Percentiles rank a stretch among this genome's conserved stretches.
These are phyloP conservation scores for Musa schizocarpa DNA, from an alignment of 176 grass and related monocot genomes.

Conservation along the genomic window DNA sequence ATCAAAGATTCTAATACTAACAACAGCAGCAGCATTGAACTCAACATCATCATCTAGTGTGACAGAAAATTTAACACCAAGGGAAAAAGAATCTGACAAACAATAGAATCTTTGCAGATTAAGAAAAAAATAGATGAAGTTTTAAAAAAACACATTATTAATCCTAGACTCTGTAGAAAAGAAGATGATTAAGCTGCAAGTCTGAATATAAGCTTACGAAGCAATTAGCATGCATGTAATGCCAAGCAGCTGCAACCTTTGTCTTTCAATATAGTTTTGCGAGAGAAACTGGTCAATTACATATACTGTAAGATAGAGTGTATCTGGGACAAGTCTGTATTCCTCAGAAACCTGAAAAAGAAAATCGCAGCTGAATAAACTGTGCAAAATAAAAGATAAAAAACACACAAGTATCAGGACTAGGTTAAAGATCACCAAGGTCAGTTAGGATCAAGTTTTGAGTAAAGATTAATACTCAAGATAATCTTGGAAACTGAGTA, in stretches of 20 bases:
- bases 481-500: too few relatives aligned
- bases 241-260: constrained; percentile 74
- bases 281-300: constrained; percentile 78
- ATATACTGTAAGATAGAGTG: constrained; percentile 78
- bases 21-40: not conserved
- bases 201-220: constrained; percentile 49
- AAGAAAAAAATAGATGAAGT: not conserved
- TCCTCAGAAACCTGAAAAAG: constrained; percentile 75
- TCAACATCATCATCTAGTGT: not conserved
- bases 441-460: too few relatives aligned
- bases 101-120: not conserved
- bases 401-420: constrained; percentile 9
- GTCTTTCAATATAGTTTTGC: constrained; percentile 51
- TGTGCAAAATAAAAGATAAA: constrained; percentile 6
- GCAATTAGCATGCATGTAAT: constrained; percentile 93
- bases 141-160: not conserved
- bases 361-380: not conserved
- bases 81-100: not conserved
- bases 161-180: not conserved
- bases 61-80: not conserved
- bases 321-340: constrained; percentile 83
- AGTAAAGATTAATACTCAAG: too few relatives aligned
- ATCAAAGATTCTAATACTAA: too few relatives aligned
- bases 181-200: not conserved
- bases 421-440: not conserved